These are phyloP conservation scores for Iris pallida DNA, from an alignment of 116 monocot genomes.

Conservation along the genomic window DNA sequence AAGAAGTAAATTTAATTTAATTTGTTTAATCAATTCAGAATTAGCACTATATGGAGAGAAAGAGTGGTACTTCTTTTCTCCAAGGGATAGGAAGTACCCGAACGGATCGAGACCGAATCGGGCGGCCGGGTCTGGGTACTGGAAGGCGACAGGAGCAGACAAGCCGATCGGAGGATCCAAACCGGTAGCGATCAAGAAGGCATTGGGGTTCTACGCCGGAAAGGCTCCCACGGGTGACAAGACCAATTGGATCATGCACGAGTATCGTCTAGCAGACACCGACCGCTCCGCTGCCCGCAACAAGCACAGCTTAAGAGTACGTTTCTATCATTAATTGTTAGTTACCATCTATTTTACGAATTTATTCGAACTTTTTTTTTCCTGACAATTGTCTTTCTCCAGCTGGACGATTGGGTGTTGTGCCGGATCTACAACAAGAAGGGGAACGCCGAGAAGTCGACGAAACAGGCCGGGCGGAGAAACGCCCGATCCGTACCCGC, in stretches of 20 bases:
- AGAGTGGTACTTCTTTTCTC: constrained; percentile 75
- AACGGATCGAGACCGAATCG: constrained; percentile 77
- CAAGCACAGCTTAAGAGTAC: constrained; percentile 55
- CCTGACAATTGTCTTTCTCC: neutral
- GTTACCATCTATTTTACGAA: neutral
- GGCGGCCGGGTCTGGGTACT: constrained; percentile 60
- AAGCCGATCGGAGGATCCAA: constrained; percentile 49
- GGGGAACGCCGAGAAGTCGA: constrained; percentile 12
- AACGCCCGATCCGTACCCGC: neutral
- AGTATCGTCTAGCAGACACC: constrained; percentile 73
- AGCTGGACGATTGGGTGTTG: constrained; percentile 37
- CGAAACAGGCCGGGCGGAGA: neutral
- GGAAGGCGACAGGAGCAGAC: constrained; percentile 80
- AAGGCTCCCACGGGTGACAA: constrained; percentile 65
- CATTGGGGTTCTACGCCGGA: constrained; percentile 62
- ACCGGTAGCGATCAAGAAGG: constrained; percentile 68
- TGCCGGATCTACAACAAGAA: constrained; percentile 43
- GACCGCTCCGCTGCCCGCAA: constrained; percentile 52
- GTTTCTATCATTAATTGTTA: neutral
- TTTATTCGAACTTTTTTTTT: neutral
- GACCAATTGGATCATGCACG: constrained; percentile 94
- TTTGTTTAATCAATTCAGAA: constrained; percentile 20
- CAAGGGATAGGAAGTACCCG: constrained; percentile 68
- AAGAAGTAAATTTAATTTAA: neutral
- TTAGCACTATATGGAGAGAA: constrained; percentile 61